Evolutionary conservation across 2,329 filamentous ascomycete species (phyloP), one percentile per base, ranked within the genome.

Genomic region (Teratosphaeria nubilosa): DNA sequence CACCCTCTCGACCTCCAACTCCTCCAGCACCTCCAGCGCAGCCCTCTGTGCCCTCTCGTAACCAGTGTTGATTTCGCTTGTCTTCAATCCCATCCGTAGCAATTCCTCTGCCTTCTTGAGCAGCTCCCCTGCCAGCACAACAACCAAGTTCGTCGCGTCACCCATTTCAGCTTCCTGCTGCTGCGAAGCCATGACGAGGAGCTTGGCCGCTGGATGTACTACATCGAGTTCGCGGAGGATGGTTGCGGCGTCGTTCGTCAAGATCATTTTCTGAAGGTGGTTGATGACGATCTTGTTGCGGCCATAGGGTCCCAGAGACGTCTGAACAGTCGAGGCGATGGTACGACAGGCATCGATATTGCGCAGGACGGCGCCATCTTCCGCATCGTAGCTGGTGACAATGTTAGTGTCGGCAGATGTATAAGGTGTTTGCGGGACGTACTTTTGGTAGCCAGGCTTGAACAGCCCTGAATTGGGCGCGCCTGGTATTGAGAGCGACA

Each of bases 271-370:
- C 76, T 96, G 90, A 63, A 99, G 82, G 78, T 99, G 95, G 81
- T 99, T 99, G 82, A 99, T 97, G 78, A 99, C 90, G 72, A 99
- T 91, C 81, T 99, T 99, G 82, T 99, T 99, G 76, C 94, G 89
- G 71, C 94, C 94, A 77, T 96, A 96, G 60, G 94, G 94, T 56
- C 94, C 95, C 37, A 99, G 83, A 52, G 94, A 97, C 58, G 94
- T 97, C 80, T 96, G 91, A 54, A 99, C 94, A 56, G 94, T 99
- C 69, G 88, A 89, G 59, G 94, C 86, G 76, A 99, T 97, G 66
- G 94, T 90, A 65, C 91, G 85, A 80, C 94, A 99, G 73, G 95
- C 94, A 73, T 99, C 95, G 77, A 99, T 97, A 77, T 99, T 99
- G 72, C 94, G 91, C 65, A 97, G 82, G 66, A 99, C 91, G 66